A percentile compares a stretch with the other conserved stretches of the same genome.
phyloP scores from a whole-genome alignment of 2,329 filamentous ascomycete genomes.

The Podosphaera xanthii region DNA sequence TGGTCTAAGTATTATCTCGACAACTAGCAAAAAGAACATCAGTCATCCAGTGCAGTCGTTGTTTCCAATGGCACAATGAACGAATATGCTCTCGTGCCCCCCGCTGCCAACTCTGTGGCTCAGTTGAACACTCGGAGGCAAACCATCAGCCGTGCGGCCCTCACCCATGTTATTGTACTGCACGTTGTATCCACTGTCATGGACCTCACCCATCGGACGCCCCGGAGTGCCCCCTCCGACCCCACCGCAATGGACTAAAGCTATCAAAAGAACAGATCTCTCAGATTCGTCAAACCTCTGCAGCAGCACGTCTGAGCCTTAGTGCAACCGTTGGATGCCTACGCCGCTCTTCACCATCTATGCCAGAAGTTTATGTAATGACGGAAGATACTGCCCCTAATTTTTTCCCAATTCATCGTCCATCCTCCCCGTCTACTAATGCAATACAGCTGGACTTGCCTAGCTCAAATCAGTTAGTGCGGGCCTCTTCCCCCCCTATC shows the following conservation, averaged over 20 bases:
- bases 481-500: neutral
- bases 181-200: neutral
- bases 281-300: neutral
- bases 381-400: neutral
- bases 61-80: neutral
- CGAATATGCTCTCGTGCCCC: neutral
- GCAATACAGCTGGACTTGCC: neutral
- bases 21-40: neutral
- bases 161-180: neutral
- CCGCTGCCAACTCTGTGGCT: neutral
- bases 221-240: neutral
- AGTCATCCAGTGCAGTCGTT: neutral
- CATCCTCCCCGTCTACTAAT: neutral
- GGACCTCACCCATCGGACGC: neutral
- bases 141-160: neutral
- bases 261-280: neutral
- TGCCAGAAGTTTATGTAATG: neutral
- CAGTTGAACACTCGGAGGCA: neutral
- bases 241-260: neutral
- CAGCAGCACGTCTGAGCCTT: neutral
- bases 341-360: neutral
- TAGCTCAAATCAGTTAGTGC: neutral
- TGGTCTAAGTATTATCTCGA: neutral
- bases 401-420: neutral
- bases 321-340: neutral